Base-by-base conservation (phyloP, 768 basidiomycete genomes). In the Psilocybe sp. region DNA sequence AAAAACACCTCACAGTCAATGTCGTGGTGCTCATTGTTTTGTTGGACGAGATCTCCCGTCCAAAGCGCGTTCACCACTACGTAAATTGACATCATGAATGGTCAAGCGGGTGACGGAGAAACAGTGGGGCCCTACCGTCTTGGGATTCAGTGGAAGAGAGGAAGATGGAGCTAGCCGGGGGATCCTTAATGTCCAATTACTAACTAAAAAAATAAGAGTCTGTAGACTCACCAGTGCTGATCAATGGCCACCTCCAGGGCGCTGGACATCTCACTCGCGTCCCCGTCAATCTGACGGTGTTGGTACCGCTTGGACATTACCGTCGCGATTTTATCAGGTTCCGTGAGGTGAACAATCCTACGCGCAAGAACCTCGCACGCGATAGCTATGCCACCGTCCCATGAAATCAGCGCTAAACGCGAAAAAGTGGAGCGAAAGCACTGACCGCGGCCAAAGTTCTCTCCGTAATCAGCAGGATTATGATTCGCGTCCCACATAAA, bases 201-300 rank as follows among this genome's bases (percentile, higher is more conserved):
- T 49, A 34, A 31, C 36, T n/a, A n/a, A n/a, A n/a, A n/a, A 14
- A 40, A 18, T 14, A 41, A 35, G 13, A 33, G 42, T 5, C 49
- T 14, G 32, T 16, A 12, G 61, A 35, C 55, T 16, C 60, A 92
- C 91, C 92, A 92, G 58, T 92, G 83, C 47, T 90, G 81, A 65
- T 98, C 95, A 53, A 96, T 90, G n/a, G 95, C 93, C 65, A 85
- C 71, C 64, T 98, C 95, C 38, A 97, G 72, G 7, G 88, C 86
- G 59, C 88, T 92, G 4, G 81, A 73, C 57, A 84, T 78, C 38
- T 84, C 85, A 51, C 88, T 90, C 40, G 72, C 67, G 49, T 90
- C 90, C 0, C 89, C 92, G 60, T 96, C 90, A 33, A 73, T 61
- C 62, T 91, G 84, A 36, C 71, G 68, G 60, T 89, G 84, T 50